Base-by-base conservation (phyloP, 2,329 filamentous ascomycete genomes). In the Ceratocystis ficicola region DNA sequence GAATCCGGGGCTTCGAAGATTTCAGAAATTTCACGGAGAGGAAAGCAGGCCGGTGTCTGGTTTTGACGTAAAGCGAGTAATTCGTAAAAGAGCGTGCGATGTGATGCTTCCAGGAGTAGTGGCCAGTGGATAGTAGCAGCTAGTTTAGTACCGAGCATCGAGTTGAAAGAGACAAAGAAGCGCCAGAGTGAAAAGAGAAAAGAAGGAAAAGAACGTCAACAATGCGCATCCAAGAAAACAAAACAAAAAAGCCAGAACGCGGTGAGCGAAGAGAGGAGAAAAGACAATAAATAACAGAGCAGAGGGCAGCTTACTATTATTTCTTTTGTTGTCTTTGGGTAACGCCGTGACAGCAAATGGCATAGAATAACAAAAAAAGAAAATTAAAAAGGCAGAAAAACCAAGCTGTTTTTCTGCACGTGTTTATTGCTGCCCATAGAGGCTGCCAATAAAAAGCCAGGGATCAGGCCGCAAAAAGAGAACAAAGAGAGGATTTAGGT, bases 311-410 rank as follows among this genome's bases (percentile, higher is more conserved):
- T 22, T 44, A 41, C 36, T 15, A 41, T 41, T 41, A 15, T 41
- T 41, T 15, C 36, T 44, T 57, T 41, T 57, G 36, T 25, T 62
- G 15, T 62, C 30, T 20, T 62, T 17, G 60, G 60, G 61, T 36
- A 64, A 59, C 50, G 63, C 59, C 63, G 63, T 52, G 61, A 63
- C 63, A 62, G 62, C 50, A 66, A 66, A 62, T 30, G 55, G 62
- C 50, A 44, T 10, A 36, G 10, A 7, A 28, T 10, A 57, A 3
- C 20, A 48, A 44, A 62, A 22, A 20, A 44, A 63, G 12, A 50
- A 60, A 22, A 41, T 17, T 10, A 50, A 62, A 44, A 50, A n/a
- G 17, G 2, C 61, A 22, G n/a, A 32, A n/a, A 30, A 57, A 36
- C 30, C 30, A 32, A 36, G 30, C 17, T 8, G 55, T n/a, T 17